Conservation (phyloP, 768 basidiomycete species). For the Chalciporus chontae region DNA sequence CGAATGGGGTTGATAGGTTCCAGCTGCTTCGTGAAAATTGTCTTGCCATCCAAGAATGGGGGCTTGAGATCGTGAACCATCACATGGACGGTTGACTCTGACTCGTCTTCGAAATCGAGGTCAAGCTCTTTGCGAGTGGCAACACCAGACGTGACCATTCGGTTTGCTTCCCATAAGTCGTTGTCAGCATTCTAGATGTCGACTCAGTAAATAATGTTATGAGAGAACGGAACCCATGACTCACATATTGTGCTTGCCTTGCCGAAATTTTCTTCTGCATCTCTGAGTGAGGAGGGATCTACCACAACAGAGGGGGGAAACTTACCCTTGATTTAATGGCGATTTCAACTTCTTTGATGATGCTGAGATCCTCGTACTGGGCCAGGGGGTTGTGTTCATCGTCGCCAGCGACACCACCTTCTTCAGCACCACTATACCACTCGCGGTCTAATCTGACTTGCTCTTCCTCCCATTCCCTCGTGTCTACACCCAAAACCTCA, state of each 20-base stretch:
- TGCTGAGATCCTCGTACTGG: constrained; percentile 84
- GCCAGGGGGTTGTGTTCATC: constrained; percentile 91
- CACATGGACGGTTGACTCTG: constrained; percentile 94
- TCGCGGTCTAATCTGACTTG: constrained; percentile 88
- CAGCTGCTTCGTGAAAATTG: constrained; percentile 93
- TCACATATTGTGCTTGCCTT: constrained; percentile 91
- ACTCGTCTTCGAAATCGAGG: constrained; percentile 94
- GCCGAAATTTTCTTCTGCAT: constrained; percentile 84
- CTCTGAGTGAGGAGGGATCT: constrained; percentile 14
- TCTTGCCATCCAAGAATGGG: constrained; percentile 95
- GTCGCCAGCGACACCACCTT: constrained; percentile 79
- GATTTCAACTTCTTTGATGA: constrained; percentile 69
- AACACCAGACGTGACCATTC: constrained; percentile 95
- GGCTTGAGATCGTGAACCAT: constrained; percentile 97
- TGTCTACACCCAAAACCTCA: constrained; percentile 63
- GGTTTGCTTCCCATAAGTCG: constrained; percentile 97
- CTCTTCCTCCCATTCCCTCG: constrained; percentile 96
- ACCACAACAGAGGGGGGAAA: constrained; percentile 3
- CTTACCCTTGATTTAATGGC: constrained; percentile 70
- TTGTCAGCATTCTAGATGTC: constrained; percentile 85
- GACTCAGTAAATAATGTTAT: constrained; percentile 15
- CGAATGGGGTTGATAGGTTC: constrained; percentile 97
- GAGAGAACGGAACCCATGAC: constrained; percentile 24
- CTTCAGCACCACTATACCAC: constrained; percentile 94
- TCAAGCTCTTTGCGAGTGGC: constrained; percentile 85